phyloP scores from a whole-genome alignment of 805 yeast genomes.

The Yamadazyma nakazawae region DNA sequence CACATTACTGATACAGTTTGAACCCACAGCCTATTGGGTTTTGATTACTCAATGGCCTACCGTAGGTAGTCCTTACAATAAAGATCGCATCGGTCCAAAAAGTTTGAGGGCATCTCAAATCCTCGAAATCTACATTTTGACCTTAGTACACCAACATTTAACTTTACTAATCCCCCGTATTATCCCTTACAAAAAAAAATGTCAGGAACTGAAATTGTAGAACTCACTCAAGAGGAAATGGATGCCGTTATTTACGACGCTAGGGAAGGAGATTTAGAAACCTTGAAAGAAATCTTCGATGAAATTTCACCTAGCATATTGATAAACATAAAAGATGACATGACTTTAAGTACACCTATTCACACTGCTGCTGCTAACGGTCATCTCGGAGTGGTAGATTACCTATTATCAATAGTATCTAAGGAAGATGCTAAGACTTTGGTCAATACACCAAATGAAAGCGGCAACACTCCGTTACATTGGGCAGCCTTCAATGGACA shows the following conservation, averaged over 20 bases:
- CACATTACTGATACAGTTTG: too few relatives aligned
- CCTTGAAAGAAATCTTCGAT: slow-evolving; percentile 63
- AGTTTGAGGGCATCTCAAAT: slow-evolving; percentile 5
- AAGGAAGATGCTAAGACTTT: slow-evolving; percentile 39
- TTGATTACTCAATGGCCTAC: background rate
- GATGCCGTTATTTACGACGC: slow-evolving; percentile 82
- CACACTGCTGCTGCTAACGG: slow-evolving; percentile 98
- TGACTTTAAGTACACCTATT: slow-evolving; percentile 67
- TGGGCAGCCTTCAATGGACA: slow-evolving; percentile 96
- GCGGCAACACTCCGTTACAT: slow-evolving; percentile 92
- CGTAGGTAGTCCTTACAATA: background rate
- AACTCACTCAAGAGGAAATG: slow-evolving; percentile 67
- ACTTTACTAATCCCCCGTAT: too few relatives aligned
- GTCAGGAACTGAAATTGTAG: slow-evolving; percentile 19
- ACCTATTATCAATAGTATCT: slow-evolving; percentile 49
- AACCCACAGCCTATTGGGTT: too few relatives aligned
- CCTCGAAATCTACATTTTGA: background rate
- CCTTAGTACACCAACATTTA: background rate
- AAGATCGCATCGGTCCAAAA: slow-evolving; percentile 4
- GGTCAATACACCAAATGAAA: slow-evolving; percentile 50
- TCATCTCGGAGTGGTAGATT: slow-evolving; percentile 64
- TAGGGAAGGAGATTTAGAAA: slow-evolving; percentile 82
- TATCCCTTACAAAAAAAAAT: too few relatives aligned
- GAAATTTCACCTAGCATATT: slow-evolving; percentile 47
- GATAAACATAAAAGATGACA: slow-evolving; percentile 55